These are phyloP conservation scores for Fusarium sp. DNA, from an alignment of 2,329 filamentous ascomycete genomes.

Conservation along the genomic window DNA sequence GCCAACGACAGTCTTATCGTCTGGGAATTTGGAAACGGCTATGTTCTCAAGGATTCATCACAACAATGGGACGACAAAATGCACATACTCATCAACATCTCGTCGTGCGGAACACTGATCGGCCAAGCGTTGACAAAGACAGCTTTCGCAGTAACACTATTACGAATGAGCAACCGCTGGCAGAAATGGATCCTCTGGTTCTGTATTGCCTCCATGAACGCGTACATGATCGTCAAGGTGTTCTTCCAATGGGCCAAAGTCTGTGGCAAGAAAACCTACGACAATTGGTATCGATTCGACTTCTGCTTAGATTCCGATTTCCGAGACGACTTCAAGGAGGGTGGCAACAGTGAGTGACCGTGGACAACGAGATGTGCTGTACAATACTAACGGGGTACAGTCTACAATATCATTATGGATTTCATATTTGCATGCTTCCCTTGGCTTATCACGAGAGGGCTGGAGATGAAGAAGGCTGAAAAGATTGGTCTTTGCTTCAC, in stretches of 20 bases:
- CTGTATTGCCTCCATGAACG: slow-evolving; percentile 59
- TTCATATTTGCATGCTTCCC: slow-evolving; percentile 60
- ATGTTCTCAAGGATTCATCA: slow-evolving; percentile 50
- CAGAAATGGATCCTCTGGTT: slow-evolving; percentile 57
- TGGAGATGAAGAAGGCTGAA: slow-evolving; percentile 58
- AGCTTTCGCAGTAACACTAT: slow-evolving; percentile 50
- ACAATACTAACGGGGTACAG: slow-evolving; percentile 40
- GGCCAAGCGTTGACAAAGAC: slow-evolving; percentile 50
- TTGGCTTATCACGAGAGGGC: slow-evolving; percentile 58
- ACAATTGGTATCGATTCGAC: slow-evolving; percentile 58
- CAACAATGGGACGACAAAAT: slow-evolving; percentile 61
- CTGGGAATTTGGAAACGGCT: slow-evolving; percentile 58
- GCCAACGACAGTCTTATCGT: slow-evolving; percentile 57
- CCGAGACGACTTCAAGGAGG: slow-evolving; percentile 57
- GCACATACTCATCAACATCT: slow-evolving; percentile 61
- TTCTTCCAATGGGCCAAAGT: slow-evolving; percentile 60
- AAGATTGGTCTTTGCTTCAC: slow-evolving; percentile 61
- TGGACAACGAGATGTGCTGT: fast-evolving
- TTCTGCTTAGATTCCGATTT: slow-evolving; percentile 54
- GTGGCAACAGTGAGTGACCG: slow-evolving; percentile 56
- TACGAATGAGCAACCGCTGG: slow-evolving; percentile 56
- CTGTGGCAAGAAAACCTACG: slow-evolving; percentile 53
- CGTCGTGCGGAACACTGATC: slow-evolving; percentile 50
- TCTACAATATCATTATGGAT: slow-evolving; percentile 64
- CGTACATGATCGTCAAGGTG: slow-evolving; percentile 58